phyloP scores from a whole-genome alignment of 768 basidiomycete species.

The Mycena indigotica region DNA sequence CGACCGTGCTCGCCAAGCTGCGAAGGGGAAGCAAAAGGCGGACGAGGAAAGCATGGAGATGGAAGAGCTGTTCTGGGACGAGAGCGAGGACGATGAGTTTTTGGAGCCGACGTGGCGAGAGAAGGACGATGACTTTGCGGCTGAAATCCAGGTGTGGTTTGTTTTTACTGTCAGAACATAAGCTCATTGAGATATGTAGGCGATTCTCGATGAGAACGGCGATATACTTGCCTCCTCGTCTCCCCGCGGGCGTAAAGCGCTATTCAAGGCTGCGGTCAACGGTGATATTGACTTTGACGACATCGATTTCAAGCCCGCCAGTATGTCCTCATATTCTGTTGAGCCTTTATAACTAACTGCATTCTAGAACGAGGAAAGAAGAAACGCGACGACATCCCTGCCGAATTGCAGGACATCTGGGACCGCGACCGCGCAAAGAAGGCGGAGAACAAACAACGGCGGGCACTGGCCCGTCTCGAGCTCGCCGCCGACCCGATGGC shows the following conservation, averaged over 20 bases:
- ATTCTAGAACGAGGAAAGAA: constrained; percentile 50
- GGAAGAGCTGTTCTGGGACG: constrained; percentile 26
- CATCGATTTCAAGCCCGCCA: constrained; percentile 41
- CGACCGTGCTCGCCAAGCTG: constrained; percentile 38
- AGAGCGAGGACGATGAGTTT: constrained; percentile 37
- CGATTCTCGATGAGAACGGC: constrained; percentile 60
- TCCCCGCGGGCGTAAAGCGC: constrained; percentile 52
- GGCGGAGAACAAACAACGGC: constrained; percentile 68
- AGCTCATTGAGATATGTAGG: constrained; percentile 38
- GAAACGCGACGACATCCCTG: constrained; percentile 52
- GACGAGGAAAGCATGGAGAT: constrained; percentile 27
- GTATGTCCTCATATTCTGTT: constrained; percentile 42
- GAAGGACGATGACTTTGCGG: constrained; percentile 33
- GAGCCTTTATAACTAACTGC: constrained; percentile 1
- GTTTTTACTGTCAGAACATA: not conserved
- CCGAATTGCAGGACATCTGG: constrained; percentile 71
- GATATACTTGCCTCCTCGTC: constrained; percentile 46
- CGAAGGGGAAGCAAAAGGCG: constrained; percentile 27
- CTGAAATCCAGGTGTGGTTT: constrained; percentile 52
- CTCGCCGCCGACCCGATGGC: constrained; percentile 65
- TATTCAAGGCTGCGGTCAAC: constrained; percentile 63
- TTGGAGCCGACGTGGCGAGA: constrained; percentile 29
- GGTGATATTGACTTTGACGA: constrained; percentile 52
- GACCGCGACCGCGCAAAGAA: constrained; percentile 82
- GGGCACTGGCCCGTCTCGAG: constrained; percentile 57